phyloP scores from a whole-genome alignment of 225 moss, liverwort and hornwort species.

The Takakia lepidozioides region DNA sequence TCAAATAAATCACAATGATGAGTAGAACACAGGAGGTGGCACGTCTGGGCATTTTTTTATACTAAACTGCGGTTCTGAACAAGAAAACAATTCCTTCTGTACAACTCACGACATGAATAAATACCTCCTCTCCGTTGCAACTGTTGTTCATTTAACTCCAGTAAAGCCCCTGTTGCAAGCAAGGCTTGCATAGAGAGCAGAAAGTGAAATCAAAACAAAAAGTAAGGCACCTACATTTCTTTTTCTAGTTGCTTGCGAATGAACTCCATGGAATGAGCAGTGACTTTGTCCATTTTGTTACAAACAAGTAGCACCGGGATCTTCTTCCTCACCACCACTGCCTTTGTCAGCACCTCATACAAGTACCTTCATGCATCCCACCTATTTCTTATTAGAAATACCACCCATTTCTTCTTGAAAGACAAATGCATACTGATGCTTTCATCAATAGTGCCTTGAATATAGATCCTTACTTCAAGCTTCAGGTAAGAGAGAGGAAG shows the following conservation, averaged over 20 bases:
- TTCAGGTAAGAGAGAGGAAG: neutral
- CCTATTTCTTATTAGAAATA: neutral
- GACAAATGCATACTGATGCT: neutral
- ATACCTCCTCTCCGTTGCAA: too few species aligned
- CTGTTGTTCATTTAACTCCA: too few species aligned
- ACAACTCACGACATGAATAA: too few species aligned
- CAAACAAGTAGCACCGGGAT: slow-evolving; percentile 75
- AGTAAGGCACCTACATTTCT: slow-evolving; percentile 67
- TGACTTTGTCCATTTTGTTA: slow-evolving; percentile 98
- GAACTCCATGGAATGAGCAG: slow-evolving; percentile 91
- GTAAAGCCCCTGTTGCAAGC: too few species aligned
- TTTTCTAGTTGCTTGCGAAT: slow-evolving; percentile 93
- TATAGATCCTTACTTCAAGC: neutral
- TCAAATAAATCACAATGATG: too few species aligned
- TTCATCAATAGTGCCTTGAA: neutral
- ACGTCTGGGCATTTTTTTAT: too few species aligned
- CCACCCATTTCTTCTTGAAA: neutral
- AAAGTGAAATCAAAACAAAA: too few species aligned
- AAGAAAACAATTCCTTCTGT: too few species aligned
- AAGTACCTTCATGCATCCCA: slow-evolving; percentile 50
- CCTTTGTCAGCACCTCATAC: slow-evolving; percentile 78
- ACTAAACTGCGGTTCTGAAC: too few species aligned
- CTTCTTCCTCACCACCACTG: slow-evolving; percentile 66
- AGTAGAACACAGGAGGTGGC: too few species aligned
- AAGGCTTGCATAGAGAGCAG: too few species aligned